Percentiles rank a stretch among this genome's conserved stretches.
Conservation (phyloP, 2,329 filamentous ascomycete genomes). For the Aspergillus novofumigatus region DNA sequence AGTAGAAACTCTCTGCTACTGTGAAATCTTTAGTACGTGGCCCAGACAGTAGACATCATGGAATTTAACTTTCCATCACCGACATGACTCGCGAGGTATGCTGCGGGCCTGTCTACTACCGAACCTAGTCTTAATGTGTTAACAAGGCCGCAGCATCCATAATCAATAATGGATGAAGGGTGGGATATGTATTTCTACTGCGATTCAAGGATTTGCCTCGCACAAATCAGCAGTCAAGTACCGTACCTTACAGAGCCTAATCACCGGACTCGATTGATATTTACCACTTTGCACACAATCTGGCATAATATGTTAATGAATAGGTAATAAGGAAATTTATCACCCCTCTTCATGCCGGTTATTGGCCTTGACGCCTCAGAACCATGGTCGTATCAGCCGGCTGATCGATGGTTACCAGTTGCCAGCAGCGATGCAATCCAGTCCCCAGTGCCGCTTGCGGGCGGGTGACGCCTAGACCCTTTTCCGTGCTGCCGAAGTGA, state of each 20-base stretch:
- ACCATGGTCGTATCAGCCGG: too few relatives aligned
- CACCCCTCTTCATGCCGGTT: not conserved
- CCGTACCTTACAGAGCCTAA: not conserved
- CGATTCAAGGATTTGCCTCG: too few relatives aligned
- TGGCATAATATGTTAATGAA: too few relatives aligned
- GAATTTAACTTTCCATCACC: too few relatives aligned
- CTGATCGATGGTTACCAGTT: not conserved
- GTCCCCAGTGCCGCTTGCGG: slow-evolving; percentile 16
- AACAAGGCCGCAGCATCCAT: too few relatives aligned
- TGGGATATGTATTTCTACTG: too few relatives aligned
- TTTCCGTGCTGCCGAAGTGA: slow-evolving; percentile 16
- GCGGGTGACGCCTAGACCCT: slow-evolving; percentile 18
- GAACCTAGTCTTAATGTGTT: not conserved
- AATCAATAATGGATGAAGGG: not conserved
- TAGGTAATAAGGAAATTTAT: too few relatives aligned
- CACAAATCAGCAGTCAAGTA: not conserved
- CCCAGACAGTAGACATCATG: not conserved
- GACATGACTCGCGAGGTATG: not conserved
- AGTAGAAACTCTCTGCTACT: not conserved
- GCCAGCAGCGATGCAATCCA: slow-evolving; percentile 4
- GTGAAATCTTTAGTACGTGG: not conserved
- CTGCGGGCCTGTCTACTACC: not conserved
- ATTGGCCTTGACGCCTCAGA: not conserved
- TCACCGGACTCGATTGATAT: not conserved
- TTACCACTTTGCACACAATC: not conserved